Base-by-base conservation (phyloP, 1,284 basidiomycete genomes). In the Ustilago crameri region DNA sequence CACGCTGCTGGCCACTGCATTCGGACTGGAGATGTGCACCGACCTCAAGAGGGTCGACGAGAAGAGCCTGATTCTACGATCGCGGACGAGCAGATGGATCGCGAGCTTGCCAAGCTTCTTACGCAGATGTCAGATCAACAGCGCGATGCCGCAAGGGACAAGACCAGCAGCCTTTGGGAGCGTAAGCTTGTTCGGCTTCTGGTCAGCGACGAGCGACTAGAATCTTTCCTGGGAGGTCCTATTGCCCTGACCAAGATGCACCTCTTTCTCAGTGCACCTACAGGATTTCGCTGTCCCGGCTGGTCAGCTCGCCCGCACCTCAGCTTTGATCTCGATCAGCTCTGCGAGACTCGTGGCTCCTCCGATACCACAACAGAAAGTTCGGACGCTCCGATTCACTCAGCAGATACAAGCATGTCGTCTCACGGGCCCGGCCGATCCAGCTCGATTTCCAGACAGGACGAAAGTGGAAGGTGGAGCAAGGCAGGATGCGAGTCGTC, bases 101-200 rank as follows among this genome's bases (percentile, higher is more conserved):
- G 3, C 3, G 20, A 49, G n/a, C 56, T 54, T 12, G 5, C 40
- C 1, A 17, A 46, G 12, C 47, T 61, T 18, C 27, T 51, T 3
- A 40, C 51, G 2, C 30, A 50, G 17, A 47, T 41, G 2, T 68
- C 62, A 10, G 27, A 63, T 3, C 17, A 34, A 10, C 43, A 55
- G 14, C 49, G 60, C 38, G 34, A 60, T 14, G 44, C 43, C 22
- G 73, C 64, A 14, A 54, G 73, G 18, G 44, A 57, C 32, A 77
- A 75, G 48, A 68, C 61, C n/a, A 58, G 60, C 46, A 55, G 45
- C 44, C 53, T 66, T 18, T 64, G 75, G 54, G 76, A 76, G 30
- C 74, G 76, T 47, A 71, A 70, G 54, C 73, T 77, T 18, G 65
- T 75, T 5, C 62, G 75, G 15, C 40, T 69, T 26, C 56, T 67